phyloP scores from a whole-genome alignment of 129 eudicot species.

The Apium graveolens region DNA sequence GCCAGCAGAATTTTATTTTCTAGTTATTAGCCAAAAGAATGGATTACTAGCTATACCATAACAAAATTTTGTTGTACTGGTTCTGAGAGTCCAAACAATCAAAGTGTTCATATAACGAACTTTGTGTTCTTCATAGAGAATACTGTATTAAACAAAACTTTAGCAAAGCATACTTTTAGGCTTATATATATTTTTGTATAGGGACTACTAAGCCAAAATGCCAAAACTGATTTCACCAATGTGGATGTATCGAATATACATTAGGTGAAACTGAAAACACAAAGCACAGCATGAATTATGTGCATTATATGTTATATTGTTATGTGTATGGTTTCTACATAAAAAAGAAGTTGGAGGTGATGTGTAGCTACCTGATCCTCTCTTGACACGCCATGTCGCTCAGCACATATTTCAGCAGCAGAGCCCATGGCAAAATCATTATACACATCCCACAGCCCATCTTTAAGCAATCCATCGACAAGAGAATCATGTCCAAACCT shows the following conservation, averaged over 20 bases:
- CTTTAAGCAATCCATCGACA: slow-evolving; percentile 90
- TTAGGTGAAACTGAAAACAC: neutral
- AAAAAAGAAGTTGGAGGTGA: neutral
- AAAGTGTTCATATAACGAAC: neutral
- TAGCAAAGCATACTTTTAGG: neutral
- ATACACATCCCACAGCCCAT: slow-evolving; percentile 93
- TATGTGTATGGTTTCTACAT: neutral
- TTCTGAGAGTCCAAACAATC: neutral
- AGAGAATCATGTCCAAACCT: slow-evolving; percentile 88
- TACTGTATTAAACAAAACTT: neutral
- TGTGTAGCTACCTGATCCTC: slow-evolving; percentile 64
- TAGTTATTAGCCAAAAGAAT: neutral
- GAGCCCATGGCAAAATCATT: slow-evolving; percentile 82
- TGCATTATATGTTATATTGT: neutral
- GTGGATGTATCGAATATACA: neutral
- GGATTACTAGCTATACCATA: neutral
- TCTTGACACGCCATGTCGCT: slow-evolving; percentile 69
- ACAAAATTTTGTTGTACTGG: neutral
- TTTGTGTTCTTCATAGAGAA: neutral
- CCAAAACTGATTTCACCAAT: neutral
- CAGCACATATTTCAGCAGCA: slow-evolving; percentile 91
- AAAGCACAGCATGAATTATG: neutral
- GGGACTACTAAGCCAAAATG: neutral
- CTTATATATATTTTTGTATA: too few relatives aligned
- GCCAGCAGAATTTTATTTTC: neutral